These are phyloP conservation scores for Drosera spatulata DNA, from an alignment of 179 eudicot genomes.

Conservation along the genomic window DNA sequence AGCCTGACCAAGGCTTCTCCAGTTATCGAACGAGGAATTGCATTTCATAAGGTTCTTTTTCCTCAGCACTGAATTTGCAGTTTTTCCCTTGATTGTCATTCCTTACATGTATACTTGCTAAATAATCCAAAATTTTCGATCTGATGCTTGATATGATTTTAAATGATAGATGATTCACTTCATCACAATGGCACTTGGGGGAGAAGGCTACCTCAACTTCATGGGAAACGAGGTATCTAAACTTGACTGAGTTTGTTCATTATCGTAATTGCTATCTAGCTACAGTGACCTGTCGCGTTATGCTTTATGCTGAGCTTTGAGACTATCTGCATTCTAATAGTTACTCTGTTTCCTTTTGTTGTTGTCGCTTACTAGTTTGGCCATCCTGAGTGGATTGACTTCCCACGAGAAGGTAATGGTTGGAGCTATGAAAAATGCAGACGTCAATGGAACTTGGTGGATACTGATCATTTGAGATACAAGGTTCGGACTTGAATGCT, in stretches of 20 bases:
- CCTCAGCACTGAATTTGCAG: not conserved
- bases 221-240: constrained; percentile 94
- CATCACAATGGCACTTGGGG: constrained; percentile 96
- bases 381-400: constrained; percentile 99
- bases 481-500: constrained; percentile 38
- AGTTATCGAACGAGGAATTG: constrained; percentile 75
- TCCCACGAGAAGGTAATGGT: constrained; percentile 91
- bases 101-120: no score
- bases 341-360: not conserved
- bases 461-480: constrained; percentile 87
- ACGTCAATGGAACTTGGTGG: constrained; percentile 96
- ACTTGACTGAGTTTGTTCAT: not conserved
- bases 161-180: constrained; percentile 84
- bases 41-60: constrained; percentile 78
- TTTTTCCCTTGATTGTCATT: no score
- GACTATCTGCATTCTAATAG: not conserved
- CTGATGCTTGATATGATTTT: not conserved
- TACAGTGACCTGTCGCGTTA: no score
- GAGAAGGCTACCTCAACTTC: constrained; percentile 96
- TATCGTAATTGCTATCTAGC: no score
- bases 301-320: no score
- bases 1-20: constrained; percentile 69
- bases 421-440: constrained; percentile 96
- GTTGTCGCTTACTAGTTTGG: constrained; percentile 60
- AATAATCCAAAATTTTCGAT: not conserved